Evolutionary conservation across 371 early-diverging fungal species (phyloP), one percentile per base, ranked within the genome.

Genomic region (Mucor irregularis): DNA sequence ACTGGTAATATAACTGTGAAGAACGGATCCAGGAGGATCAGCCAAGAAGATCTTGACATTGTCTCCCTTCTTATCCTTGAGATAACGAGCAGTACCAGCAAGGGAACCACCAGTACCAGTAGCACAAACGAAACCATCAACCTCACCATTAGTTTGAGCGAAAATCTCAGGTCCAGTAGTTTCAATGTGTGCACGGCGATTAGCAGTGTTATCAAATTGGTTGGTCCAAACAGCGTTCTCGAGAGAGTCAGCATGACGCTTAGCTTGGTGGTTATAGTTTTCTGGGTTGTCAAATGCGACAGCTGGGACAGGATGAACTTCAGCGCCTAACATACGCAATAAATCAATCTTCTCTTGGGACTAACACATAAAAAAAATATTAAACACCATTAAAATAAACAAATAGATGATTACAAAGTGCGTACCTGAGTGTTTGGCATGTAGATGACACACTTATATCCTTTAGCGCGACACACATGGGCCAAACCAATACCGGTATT

Each of bases 401-500:
- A 21, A 28, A 16, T 31, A 31, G 30, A 17, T 35, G n/a, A n/a
- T n/a, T n/a, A n/a, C n/a, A n/a, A n/a, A n/a, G 21, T 45, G 21
- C 43, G 47, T 78, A 80, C 85, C 74, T 96, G 97, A 53, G 94
- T 97, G 74, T 97, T 90, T 19, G 97, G 97, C 95, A 97, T 95
- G 67, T 90, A 96, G 59, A 96, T 95, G 11, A 96, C 95, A 64
- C 95, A 94, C 62, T 89, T 90, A 81, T 97, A 97, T 11, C 97
- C 97, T 78, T 89, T 91, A 59, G 95, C 90, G 56, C 93, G 83
- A 66, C 97, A 97, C 38, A 97, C 93, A 64, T 96, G 96, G 8
- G 96, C 96, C 49, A 96, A 81, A 3, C 97, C 97, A 63, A 97
- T 97, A 48, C 97, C 97, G 5, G 97, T 97, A 69, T 97, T 97